Evolutionary conservation across 768 basidiomycete species (phyloP).

Genomic region (Trametes cubensis): DNA sequence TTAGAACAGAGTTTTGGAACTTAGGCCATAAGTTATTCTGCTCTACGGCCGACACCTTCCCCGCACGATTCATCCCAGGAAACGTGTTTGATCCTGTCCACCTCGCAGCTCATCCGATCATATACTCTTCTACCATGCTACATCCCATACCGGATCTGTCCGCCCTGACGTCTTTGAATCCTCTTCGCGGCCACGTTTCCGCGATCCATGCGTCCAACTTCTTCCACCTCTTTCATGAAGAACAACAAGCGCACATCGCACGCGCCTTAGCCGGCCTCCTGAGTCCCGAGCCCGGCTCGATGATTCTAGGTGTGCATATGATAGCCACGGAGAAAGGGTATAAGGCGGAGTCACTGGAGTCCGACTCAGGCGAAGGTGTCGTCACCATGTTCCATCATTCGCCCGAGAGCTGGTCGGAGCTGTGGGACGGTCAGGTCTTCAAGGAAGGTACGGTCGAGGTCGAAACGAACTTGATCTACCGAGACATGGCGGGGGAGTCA

Average conservation of each 20-base stretch:
- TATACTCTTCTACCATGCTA: not conserved
- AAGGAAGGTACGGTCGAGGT: constrained; percentile 38
- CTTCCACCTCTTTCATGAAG: constrained; percentile 52
- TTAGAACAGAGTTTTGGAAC: constrained; percentile 57
- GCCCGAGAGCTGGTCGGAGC: constrained; percentile 40
- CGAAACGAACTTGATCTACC: constrained; percentile 14
- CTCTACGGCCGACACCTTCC: constrained; percentile 53
- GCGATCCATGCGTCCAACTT: constrained; percentile 53
- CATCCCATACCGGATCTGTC: constrained; percentile 30
- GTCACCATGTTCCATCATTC: constrained; percentile 39
- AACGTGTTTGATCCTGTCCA: constrained; percentile 52
- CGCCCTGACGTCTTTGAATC: constrained; percentile 38
- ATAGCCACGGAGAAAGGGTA: constrained; percentile 39
- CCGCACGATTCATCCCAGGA: constrained; percentile 57
- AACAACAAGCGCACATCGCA: constrained; percentile 45
- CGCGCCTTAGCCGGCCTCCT: constrained; percentile 45
- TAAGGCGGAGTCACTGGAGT: not conserved
- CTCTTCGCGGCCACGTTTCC: constrained; percentile 48
- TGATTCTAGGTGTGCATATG: constrained; percentile 48
- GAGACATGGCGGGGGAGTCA: no score
- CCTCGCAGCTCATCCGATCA: constrained; percentile 31
- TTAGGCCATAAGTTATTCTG: constrained; percentile 64
- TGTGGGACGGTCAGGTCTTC: constrained; percentile 44
- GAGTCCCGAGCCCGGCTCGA: constrained; percentile 45
- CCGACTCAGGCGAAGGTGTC: not conserved